Conservation (phyloP, 768 basidiomycete species). For the Leccinum rimulosum region DNA sequence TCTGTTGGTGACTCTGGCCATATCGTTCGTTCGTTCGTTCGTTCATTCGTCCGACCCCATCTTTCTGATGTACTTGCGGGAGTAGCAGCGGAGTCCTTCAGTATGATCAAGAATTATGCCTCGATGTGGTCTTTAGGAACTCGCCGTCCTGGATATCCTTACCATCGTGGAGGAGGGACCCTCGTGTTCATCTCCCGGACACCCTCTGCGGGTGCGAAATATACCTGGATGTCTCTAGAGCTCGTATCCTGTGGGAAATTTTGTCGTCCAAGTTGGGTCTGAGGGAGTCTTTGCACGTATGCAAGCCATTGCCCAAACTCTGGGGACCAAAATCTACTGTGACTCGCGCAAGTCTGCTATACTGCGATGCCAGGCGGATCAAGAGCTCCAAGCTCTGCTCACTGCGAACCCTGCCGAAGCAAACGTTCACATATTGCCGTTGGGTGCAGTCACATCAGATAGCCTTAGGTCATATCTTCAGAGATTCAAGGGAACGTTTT, state of each 20-base stretch:
- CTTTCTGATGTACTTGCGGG: too few relatives aligned
- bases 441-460: slow-evolving; percentile 73
- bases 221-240: too few relatives aligned
- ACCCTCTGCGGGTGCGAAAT: too few relatives aligned
- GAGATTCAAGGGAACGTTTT: slow-evolving; percentile 69
- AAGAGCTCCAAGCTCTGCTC: slow-evolving; percentile 75
- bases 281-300: background rate
- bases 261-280: background rate
- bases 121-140: too few relatives aligned
- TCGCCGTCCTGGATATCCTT: too few relatives aligned
- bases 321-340: slow-evolving; percentile 84
- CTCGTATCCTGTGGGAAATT: background rate
- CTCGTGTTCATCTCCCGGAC: too few relatives aligned
- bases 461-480: slow-evolving; percentile 74
- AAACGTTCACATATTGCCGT: slow-evolving; percentile 82
- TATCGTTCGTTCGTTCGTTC: too few relatives aligned
- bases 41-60: too few relatives aligned
- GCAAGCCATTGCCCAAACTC: slow-evolving; percentile 78
- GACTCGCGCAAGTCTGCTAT: slow-evolving; percentile 82
- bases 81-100: too few relatives aligned
- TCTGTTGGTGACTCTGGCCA: too few relatives aligned
- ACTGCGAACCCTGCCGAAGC: slow-evolving; percentile 74
- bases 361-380: slow-evolving; percentile 79
- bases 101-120: too few relatives aligned
- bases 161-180: too few relatives aligned